Evolutionary conservation across 78 protist genomes (phyloP).

Genomic region (Dictyostelium capitatum): DNA sequence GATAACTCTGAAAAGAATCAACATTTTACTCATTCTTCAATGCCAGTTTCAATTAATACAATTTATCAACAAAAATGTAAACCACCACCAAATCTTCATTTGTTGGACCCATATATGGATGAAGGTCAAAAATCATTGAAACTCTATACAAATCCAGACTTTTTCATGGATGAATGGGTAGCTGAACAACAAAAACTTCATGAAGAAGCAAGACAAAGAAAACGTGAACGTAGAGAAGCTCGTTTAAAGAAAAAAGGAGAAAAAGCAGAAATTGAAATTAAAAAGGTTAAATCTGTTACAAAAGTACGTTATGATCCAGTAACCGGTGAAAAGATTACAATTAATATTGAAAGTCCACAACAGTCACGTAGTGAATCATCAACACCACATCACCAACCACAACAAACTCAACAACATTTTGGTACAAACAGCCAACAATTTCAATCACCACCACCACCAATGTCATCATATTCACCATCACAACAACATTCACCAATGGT

Average conservation of each 20-base stretch:
- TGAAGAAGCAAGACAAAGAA: slow-evolving; percentile 64
- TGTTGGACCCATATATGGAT: slow-evolving; percentile 79
- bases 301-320: slow-evolving; percentile 75
- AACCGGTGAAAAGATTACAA: slow-evolving; percentile 75
- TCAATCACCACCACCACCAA: slow-evolving; percentile 25
- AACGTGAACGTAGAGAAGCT: slow-evolving; percentile 79
- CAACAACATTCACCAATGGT: slow-evolving; percentile 42
- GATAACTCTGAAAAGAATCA: slow-evolving; percentile 56
- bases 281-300: slow-evolving; percentile 27
- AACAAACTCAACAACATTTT: slow-evolving; percentile 7
- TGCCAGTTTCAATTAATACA: slow-evolving; percentile 18
- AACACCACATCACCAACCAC: background rate
- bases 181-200: slow-evolving; percentile 52
- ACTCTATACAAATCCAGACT: slow-evolving; percentile 79
- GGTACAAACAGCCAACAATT: background rate
- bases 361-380: background rate
- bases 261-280: background rate
- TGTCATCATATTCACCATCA: slow-evolving; percentile 6
- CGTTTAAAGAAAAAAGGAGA: slow-evolving; percentile 60
- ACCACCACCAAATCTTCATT: slow-evolving; percentile 56
- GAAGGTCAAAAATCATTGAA: slow-evolving; percentile 42
- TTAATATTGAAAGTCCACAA: slow-evolving; percentile 23
- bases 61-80: slow-evolving; percentile 46
- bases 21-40: slow-evolving; percentile 36
- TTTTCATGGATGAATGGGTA: slow-evolving; percentile 82